Evolutionary conservation across 306 rosid genomes (phyloP), one percentile per base, ranked within the genome.

Genomic region (Trifolium repens): DNA sequence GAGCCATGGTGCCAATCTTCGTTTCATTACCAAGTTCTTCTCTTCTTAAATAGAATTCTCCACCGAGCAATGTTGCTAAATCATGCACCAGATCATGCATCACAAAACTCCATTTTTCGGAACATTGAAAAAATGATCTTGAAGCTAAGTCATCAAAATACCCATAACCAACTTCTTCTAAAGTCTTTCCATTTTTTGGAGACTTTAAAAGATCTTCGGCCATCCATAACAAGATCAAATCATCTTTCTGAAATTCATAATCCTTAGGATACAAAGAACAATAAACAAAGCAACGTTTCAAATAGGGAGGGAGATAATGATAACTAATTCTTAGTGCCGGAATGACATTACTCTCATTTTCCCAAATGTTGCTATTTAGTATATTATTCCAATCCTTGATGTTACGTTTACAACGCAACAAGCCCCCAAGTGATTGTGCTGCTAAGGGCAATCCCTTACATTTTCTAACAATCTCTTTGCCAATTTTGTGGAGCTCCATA

Each of bases 351-450:
- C 63, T 50, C 32, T 43, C 30, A 4, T 11, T 39, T 7, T 37
- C 24, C 66, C 65, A 71, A 71, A 71, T 35, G 14, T 53, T 71
- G 15, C 39, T 71, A 71, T 54, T 37, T 7, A 71, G 64, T 35
- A 54, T 37, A 54, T 13, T 19, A 19, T 53, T 9, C 75, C 65
- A 54, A 10, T 71, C 37, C 4, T 0, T 37, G 22, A 37, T 19
- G 30, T 71, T 53, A 37, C 0, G 53, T 22, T 54, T 37, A 0
- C 5, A 1, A 7, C 66, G 52, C 66, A 54, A 13, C 11, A 71
- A 53, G 37, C 75, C 66, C 6, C 75, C 65, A 54, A 71, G 75
- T 19, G 75, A 71, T 54, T 71, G 35, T 19, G 75, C 75, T 2
- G 75, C 75, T 71, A 71, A 54, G 12, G 53, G 65, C 47, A 40